Evolutionary conservation across 164 flowering plant genomes (phyloP).

Genomic region (Stephania yunnanensis): DNA sequence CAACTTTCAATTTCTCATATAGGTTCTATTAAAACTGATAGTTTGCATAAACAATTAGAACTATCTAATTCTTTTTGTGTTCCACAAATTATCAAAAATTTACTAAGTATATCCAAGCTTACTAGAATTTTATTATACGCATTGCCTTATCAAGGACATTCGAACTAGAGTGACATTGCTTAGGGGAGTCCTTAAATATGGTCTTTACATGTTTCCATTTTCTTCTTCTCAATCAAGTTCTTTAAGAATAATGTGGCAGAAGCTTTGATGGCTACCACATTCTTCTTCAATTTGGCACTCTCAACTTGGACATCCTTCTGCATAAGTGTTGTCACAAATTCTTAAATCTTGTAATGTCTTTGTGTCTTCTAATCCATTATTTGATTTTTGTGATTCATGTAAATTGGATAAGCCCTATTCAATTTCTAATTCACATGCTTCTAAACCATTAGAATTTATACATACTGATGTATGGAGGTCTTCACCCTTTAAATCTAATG

Average conservation of each 20-base stretch:
- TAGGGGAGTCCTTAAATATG: neutral
- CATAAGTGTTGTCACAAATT: neutral
- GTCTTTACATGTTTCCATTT: neutral
- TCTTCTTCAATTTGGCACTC: neutral
- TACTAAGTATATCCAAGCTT: no score
- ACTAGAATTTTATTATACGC: no score
- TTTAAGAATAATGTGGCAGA: neutral
- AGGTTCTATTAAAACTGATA: no score
- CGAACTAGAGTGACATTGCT: neutral
- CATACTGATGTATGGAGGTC: neutral
- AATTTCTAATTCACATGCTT: neutral
- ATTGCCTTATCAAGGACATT: neutral
- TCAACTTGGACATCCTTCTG: neutral
- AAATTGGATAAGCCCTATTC: neutral
- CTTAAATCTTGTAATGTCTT: neutral
- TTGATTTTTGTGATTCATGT: neutral
- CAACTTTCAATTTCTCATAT: no score
- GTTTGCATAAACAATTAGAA: no score
- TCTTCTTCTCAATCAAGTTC: no score
- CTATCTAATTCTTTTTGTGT: no score
- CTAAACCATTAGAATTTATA: neutral
- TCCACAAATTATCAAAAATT: no score
- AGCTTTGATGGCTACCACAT: no score
- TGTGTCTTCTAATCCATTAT: no score
- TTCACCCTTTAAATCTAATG: neutral